Conservation (phyloP, 768 basidiomycete genomes). For the Amanita pallidorosea region DNA sequence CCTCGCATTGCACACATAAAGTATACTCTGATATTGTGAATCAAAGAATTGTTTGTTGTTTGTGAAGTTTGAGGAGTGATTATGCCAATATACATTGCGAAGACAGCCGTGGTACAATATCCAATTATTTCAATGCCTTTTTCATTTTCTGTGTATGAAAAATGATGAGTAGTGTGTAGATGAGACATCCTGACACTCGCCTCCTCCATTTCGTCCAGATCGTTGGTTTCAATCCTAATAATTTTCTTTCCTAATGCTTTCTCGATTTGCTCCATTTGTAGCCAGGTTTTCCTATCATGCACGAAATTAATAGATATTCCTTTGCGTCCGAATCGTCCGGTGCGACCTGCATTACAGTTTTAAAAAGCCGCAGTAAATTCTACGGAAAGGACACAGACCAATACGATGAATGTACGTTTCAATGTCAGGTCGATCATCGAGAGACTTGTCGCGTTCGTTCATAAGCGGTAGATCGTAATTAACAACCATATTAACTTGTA, state of each 20-base stretch:
- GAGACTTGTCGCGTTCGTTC: slow-evolving; percentile 49
- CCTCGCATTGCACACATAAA: not conserved
- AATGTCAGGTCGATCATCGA: slow-evolving; percentile 66
- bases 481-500: slow-evolving; percentile 99
- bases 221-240: slow-evolving; percentile 76
- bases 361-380: not conserved
- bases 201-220: slow-evolving; percentile 91
- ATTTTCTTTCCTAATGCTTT: slow-evolving; percentile 69
- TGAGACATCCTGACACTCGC: slow-evolving; percentile 29
- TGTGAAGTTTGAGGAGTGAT: not conserved
- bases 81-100: not conserved
- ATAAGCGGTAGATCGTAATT: slow-evolving; percentile 93
- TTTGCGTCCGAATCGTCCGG: slow-evolving; percentile 94
- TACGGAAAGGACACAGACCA: slow-evolving; percentile 37
- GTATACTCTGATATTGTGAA: not conserved
- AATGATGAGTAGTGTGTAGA: not conserved
- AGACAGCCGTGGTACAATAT: not conserved
- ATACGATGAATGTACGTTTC: slow-evolving; percentile 99
- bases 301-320: slow-evolving; percentile 98
- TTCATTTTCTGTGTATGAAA: slow-evolving; percentile 58
- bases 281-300: slow-evolving; percentile 79
- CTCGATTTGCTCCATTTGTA: slow-evolving; percentile 87
- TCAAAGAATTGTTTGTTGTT: not conserved
- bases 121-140: slow-evolving; percentile 48
- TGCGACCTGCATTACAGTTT: slow-evolving; percentile 55